Evolutionary conservation across 2,329 filamentous ascomycete species (phyloP), one percentile per base, ranked within the genome.

Genomic region (Talaromyces sp.): DNA sequence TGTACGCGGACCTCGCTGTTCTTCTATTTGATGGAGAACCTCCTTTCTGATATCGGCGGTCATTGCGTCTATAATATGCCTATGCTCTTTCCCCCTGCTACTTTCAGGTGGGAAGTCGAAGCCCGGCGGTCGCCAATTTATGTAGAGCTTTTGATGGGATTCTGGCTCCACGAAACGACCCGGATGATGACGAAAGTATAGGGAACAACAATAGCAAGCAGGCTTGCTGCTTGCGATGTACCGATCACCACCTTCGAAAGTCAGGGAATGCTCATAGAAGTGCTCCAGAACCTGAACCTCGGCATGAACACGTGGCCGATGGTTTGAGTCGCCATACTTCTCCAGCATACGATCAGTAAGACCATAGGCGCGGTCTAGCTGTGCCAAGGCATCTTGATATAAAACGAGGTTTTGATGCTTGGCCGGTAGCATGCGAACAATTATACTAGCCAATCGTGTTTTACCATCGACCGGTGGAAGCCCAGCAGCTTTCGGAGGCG

Each of bases 151-250:
- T 15, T 60, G 52, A 57, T 71, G 67, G 53, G 62, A 68, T 25
- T 58, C 31, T 25, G 65, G 67, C 22, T 56, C 40, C 33, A 64
- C 63, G 51, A 70, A 62, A 6, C 62, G 62, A 8, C 62, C 67
- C 21, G 67, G 69, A 53, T 71, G 68, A 52, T 64, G 36, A n/a
- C 37, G 59, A 53, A 71, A 66, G 46, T 72, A 71, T 33, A 69
- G 57, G 53, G 65, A 63, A 63, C 79, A 83, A 53, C 75, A 79
- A 58, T 78, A 77, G 56, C 80, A 83, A 2, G 81, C 75, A 0
- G 74, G 73, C 63, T 83, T 83, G 63, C 79, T 83, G 58, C 75
- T 79, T 2, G 75, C 79, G 13, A 83, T 75, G 61, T 75, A 82
- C 2, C 67, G 65, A 58, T 82, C 79, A 3, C 66, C 55, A 1